Base-by-base conservation (phyloP, 106 monocot species). In the Acorus calamus region DNA sequence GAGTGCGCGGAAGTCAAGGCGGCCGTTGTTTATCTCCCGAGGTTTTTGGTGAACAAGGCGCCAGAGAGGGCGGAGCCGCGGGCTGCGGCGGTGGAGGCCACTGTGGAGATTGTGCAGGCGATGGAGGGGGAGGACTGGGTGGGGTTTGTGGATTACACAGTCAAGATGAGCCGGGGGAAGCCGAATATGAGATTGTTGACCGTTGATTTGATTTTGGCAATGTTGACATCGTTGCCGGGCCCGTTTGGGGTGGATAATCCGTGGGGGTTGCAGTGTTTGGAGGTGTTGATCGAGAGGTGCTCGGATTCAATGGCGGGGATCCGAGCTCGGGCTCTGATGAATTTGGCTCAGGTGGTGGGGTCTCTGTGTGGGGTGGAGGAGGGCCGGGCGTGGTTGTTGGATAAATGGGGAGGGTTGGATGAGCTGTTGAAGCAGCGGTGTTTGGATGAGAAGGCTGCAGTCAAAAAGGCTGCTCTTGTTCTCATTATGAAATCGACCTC, bases 371-470 rank as follows among this genome's bases (percentile, higher is more conserved):
- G 47, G 56, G 72, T 77, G 68, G 56, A 47, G 14, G 74, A 63
- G 13, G 84, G 71, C 61, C 57, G 8, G 61, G 42, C n/a, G 3
- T 7, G 41, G n/a, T 51, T 93, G 65, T 53, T 69, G 73, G 62
- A 78, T 41, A 11, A 75, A 8, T 14, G 74, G 11, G 65, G 47
- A 50, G 55, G 53, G 10, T 79, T 92, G n/a, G 76, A 56, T 50
- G 74, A 77, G 76, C 70, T 86, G 47, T 53, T 92, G 50, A 86
- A 72, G 65, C 77, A 66, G 73, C 69, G 92, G 75, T 92, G 87
- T 63, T 51, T 56, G 44, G 98, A 98, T 71, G 92, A 88, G 57
- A 98, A 98, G 73, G 85, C 98, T 65, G 92, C 81, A 2, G 98
- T 98, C 11, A 92, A 85, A 79, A 98, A 88, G 71, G 84, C 85